These are phyloP conservation scores for Nakazawaea molendinolei DNA, from an alignment of 805 yeast genomes.

Conservation along the genomic window DNA sequence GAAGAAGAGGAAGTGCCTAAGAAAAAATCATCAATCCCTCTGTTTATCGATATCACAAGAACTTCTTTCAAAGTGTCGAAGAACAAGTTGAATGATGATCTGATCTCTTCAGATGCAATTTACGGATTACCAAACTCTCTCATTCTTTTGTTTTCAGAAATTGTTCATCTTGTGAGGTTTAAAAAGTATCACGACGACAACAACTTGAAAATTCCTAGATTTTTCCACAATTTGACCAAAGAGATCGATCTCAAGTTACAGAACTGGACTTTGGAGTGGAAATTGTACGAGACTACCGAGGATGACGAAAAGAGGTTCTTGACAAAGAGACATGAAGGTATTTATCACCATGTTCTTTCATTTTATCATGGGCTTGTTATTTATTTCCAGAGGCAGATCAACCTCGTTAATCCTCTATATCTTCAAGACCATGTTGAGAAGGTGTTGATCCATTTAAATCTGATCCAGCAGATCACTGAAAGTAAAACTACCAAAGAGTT, in stretches of 20 bases:
- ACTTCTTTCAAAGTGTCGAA: constrained; percentile 31
- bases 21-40: constrained; percentile 19
- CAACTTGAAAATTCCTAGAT: constrained; percentile 25
- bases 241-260: constrained; percentile 44
- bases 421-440: constrained; percentile 57
- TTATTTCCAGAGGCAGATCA: constrained; percentile 62
- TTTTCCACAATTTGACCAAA: constrained; percentile 26
- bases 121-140: constrained; percentile 83
- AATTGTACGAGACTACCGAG: constrained; percentile 31
- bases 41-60: constrained; percentile 37
- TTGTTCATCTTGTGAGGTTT: constrained; percentile 59
- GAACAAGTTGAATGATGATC: constrained; percentile 44
- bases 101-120: constrained; percentile 69
- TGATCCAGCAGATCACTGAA: constrained; percentile 51
- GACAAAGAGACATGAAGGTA: constrained; percentile 58
- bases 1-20: constrained; percentile 15
- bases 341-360: constrained; percentile 74
- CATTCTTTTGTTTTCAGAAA: constrained; percentile 63
- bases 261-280: constrained; percentile 76
- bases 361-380: constrained; percentile 68
- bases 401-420: constrained; percentile 44
- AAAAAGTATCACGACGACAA: constrained; percentile 45
- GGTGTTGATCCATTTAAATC: constrained; percentile 58
- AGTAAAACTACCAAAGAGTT: constrained; percentile 35
- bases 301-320: constrained; percentile 26